Base-by-base conservation (phyloP, 352 stramenopile genomes). In the Peronosclerospora sorghi region DNA sequence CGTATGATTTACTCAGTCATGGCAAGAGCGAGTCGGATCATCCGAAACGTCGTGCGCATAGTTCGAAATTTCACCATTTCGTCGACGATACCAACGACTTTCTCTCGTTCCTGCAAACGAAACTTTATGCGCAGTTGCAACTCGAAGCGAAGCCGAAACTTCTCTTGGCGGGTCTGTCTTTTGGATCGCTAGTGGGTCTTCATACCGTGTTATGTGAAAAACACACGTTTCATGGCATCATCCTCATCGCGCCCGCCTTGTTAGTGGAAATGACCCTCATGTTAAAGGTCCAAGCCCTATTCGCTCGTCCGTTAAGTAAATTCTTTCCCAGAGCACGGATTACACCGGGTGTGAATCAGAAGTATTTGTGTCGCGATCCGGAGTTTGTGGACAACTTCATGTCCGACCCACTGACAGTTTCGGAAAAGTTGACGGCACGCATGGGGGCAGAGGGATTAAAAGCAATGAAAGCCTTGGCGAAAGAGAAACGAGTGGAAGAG, bases 81-180 rank as follows among this genome's bases (percentile, higher is more conserved):
- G 59, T 80, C 35, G 56, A 77, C 35, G 68, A 80, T 48, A 65
- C 62, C 35, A 71, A 80, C 38, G 62, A 59, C 18, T 65, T 77
- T 29, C 40, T 77, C 27, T 27, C 34, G 13, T 44, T 73, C 41
- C 54, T 59, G 9, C 71, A 73, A 48, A 29, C 48, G n/a, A 18
- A 60, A 10, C 15, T 76, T 21, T 52, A 71, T 14, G 48, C 59
- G 12, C 26, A 55, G 29, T 37, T 62, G 39, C 12, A 26, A 24
- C 6, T 51, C 15, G 6, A 14, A 0, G n/a, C 32, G 4, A 29
- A 53, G 37, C 54, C 57, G 41, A 68, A 70, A 45, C 42, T 83
- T 4, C 47, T 77, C 24, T 51, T 86, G 35, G 66, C 74, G 34
- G 73, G 73, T 30, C 81, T 83, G 51, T 80, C 65, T 8, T 86